These are phyloP conservation scores for Podaxis sp. DNA, from an alignment of 768 basidiomycete genomes.

Conservation along the genomic window DNA sequence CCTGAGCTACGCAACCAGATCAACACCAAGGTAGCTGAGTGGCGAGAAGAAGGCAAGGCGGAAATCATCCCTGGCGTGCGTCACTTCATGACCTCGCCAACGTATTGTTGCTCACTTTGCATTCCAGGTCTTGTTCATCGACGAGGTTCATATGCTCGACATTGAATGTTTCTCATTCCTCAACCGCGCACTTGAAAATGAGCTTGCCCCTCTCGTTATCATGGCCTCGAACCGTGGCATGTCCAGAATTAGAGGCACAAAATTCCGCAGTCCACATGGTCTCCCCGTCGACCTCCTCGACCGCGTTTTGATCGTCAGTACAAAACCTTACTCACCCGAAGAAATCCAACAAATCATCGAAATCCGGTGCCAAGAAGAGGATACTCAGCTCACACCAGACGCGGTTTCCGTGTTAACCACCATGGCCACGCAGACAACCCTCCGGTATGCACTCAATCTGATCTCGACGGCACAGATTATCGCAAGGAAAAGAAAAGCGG, in stretches of 20 bases:
- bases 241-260: slow-evolving; percentile 92
- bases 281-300: slow-evolving; percentile 94
- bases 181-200: slow-evolving; percentile 92
- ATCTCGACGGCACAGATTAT: slow-evolving; percentile 91
- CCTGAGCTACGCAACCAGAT: slow-evolving; percentile 96
- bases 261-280: slow-evolving; percentile 92
- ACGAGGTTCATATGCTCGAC: slow-evolving; percentile 99
- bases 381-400: slow-evolving; percentile 75
- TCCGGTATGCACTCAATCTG: slow-evolving; percentile 92
- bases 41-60: slow-evolving; percentile 98
- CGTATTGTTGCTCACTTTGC: slow-evolving; percentile 3
- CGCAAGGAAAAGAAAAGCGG: slow-evolving; percentile 79
- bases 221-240: slow-evolving; percentile 98
- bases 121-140: slow-evolving; percentile 90
- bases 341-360: slow-evolving; percentile 92
- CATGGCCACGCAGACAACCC: slow-evolving; percentile 87
- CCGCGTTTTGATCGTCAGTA: slow-evolving; percentile 94
- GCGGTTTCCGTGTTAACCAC: slow-evolving; percentile 80
- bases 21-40: slow-evolving; percentile 94
- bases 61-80: slow-evolving; percentile 94
- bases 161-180: slow-evolving; percentile 99
- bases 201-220: slow-evolving; percentile 92
- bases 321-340: slow-evolving; percentile 77
- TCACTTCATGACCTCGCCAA: slow-evolving; percentile 17
- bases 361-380: slow-evolving; percentile 96